Percentiles rank a stretch among this genome's conserved stretches.
Conservation (phyloP, 192 early-diverging fungal genomes). For the Funneliformis geosporum region DNA sequence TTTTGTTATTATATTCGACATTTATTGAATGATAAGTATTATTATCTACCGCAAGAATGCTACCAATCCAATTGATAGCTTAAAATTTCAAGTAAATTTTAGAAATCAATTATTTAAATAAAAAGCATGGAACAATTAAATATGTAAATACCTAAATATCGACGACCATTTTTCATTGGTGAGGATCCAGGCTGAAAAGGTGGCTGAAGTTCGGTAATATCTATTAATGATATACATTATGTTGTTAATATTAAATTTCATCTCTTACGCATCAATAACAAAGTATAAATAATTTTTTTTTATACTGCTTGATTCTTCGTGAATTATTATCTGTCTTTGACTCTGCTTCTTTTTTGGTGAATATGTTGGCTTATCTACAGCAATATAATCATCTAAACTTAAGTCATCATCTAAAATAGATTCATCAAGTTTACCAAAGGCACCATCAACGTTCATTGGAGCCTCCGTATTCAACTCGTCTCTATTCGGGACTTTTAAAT, state of each 20-base stretch:
- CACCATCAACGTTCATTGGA: background rate
- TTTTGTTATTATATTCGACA: constrained; percentile 89
- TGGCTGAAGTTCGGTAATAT: constrained; percentile 49
- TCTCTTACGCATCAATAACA: background rate
- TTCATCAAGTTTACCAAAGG: background rate
- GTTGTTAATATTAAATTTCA: background rate
- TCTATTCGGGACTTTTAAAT: background rate
- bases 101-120: background rate
- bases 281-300: background rate
- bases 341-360: background rate
- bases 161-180: constrained; percentile 51
- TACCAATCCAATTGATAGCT: constrained; percentile 87
- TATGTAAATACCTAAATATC: constrained; percentile 52
- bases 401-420: background rate
- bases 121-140: background rate
- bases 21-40: constrained; percentile 74
- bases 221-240: background rate
- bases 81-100: background rate
- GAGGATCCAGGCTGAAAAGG: constrained; percentile 89
- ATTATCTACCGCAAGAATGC: constrained; percentile 72
- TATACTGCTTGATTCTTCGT: background rate
- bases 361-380: background rate
- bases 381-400: background rate
- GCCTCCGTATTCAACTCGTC: background rate
- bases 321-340: background rate